A percentile compares a stretch with the other conserved stretches of the same genome.
These are phyloP conservation scores for Hericium coralloides DNA, from an alignment of 768 basidiomycete genomes.

Conservation along the genomic window DNA sequence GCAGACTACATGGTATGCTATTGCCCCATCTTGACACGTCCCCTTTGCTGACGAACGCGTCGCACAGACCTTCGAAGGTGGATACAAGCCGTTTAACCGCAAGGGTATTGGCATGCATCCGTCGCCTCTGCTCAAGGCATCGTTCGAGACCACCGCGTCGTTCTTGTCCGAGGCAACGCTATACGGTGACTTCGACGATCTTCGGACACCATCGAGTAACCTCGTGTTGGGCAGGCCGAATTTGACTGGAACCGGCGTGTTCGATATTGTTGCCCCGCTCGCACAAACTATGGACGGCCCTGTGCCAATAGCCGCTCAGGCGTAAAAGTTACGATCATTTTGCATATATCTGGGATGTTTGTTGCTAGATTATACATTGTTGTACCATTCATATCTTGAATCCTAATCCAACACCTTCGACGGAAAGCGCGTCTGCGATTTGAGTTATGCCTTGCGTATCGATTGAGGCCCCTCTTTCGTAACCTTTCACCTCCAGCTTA, in stretches of 20 bases:
- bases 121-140: slow-evolving; percentile 95
- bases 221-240: slow-evolving; percentile 87
- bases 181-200: slow-evolving; percentile 91
- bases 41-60: not conserved
- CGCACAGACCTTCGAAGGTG: slow-evolving; percentile 88
- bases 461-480: too few species aligned
- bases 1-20: slow-evolving; percentile 95
- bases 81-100: slow-evolving; percentile 97
- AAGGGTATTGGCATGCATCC: slow-evolving; percentile 88
- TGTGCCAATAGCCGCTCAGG: not conserved
- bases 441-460: too few species aligned
- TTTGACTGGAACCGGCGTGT: slow-evolving; percentile 89
- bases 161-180: slow-evolving; percentile 91
- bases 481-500: too few species aligned
- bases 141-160: slow-evolving; percentile 90
- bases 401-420: too few species aligned
- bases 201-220: slow-evolving; percentile 83
- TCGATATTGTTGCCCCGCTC: slow-evolving; percentile 70
- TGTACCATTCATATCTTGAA: too few species aligned
- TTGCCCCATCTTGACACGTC: not conserved
- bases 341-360: not conserved
- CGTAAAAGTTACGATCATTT: not conserved
- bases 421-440: too few species aligned
- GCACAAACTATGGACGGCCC: not conserved
- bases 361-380: not conserved